Evolutionary conservation across 108 stramenopile species (phyloP), one percentile per base, ranked within the genome.

Genomic region (Fistulifera pelliculosa): DNA sequence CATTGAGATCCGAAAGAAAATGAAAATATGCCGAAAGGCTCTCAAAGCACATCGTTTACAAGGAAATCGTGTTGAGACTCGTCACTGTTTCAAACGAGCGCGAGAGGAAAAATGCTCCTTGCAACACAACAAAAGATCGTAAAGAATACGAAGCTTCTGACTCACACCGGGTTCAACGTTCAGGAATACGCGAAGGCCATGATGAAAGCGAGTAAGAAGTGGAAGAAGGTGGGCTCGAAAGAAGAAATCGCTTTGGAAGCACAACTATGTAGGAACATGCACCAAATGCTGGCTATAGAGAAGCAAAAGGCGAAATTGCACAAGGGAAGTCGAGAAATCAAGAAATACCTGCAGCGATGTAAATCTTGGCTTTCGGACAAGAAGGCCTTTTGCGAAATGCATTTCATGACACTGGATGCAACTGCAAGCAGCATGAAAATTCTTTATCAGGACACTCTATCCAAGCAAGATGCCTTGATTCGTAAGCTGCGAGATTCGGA

Each of bases 361-460:
- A 60, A 60, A 24, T 18, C 23, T n/a, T 60, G 58, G 58, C 47
- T 60, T n/a, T 27, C 26, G 23, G 47, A 60, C 23, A 60, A 60
- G 16, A 25, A 38, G 22, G 58, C 58, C 5, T 21, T 49, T n/a
- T 48, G 58, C 31, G 58, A 60, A 60, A 31, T 60, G 47, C 27
- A 49, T 26, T 27, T 60, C 35, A 60, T 60, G 58, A 49, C 47
- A 17, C 41, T 60, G 58, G 58, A 60, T 27, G 58, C 58, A 15
- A 60, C 58, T 2, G 8, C 19, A 8, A 49, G 18, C 2, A 26
- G 23, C 47, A 60, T 60, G 58, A 18, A 18, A 38, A 49, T 12
- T 22, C 16, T 60, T 2, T 60, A 60, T 16, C 45, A 48, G 2
- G 58, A 60, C 24, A 49, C 58, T 28, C 17, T 60, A 13, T 15